Conservation (phyloP, 2,329 filamentous ascomycete species). For the Alternaria angustiovoidea region DNA sequence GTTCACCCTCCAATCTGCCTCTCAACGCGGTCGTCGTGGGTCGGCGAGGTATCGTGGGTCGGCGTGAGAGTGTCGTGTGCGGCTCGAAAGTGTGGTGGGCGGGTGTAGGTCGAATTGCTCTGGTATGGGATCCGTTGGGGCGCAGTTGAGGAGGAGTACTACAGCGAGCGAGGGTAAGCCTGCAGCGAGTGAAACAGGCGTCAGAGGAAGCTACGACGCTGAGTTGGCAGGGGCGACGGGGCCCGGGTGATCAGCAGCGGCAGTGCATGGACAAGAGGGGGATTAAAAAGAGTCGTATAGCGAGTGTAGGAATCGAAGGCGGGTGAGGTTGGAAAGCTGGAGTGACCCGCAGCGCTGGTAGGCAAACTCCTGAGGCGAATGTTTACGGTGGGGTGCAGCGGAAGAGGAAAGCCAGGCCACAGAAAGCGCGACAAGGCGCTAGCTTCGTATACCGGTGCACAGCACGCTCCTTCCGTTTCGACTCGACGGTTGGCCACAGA, state of each 20-base stretch:
- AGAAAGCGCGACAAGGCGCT: constrained; percentile 17
- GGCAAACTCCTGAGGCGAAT: constrained; percentile 24
- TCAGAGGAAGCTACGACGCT: constrained; percentile 21
- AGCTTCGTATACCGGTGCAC: constrained; percentile 25
- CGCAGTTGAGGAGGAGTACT: constrained; percentile 15
- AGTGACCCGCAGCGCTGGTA: constrained; percentile 13
- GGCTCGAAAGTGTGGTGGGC: background rate
- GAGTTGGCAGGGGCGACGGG: constrained; percentile 29
- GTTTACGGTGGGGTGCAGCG: constrained; percentile 21
- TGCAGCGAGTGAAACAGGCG: constrained; percentile 29
- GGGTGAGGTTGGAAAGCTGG: constrained; percentile 3
- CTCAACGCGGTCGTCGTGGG: background rate
- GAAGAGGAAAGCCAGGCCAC: constrained; percentile 10
- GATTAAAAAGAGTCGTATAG: constrained; percentile 11
- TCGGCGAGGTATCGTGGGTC: background rate
- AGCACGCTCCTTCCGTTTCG: constrained; percentile 13
- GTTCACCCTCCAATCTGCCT: constrained; percentile 24
- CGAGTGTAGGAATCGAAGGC: constrained; percentile 24
- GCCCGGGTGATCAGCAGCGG: constrained; percentile 16
- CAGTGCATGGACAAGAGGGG: constrained; percentile 5
- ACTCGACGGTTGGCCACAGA: constrained; percentile 13
- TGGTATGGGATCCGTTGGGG: background rate
- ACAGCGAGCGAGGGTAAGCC: constrained; percentile 27
- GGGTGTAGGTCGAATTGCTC: background rate
- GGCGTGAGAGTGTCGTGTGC: constrained; percentile 1